A percentile compares a stretch with the other conserved stretches of the same genome.
Conservation (phyloP, 768 basidiomycete genomes). For the Daedalea quercina region DNA sequence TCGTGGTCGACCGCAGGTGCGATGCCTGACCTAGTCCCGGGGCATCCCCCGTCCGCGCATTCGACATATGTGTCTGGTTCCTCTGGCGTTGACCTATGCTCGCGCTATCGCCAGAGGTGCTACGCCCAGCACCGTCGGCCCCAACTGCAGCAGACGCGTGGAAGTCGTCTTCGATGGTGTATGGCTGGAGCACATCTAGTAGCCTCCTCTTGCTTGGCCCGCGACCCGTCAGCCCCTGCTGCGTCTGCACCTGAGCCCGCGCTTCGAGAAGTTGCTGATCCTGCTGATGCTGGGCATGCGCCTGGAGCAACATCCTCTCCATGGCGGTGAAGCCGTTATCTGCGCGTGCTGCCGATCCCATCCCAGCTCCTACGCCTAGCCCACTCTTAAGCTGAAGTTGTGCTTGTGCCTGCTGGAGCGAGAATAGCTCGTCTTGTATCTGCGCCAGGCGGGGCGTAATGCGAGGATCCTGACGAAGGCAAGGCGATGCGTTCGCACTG, state of each 20-base stretch:
- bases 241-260: slow-evolving; percentile 26
- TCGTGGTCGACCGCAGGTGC: slow-evolving; percentile 19
- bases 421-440: background rate
- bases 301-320: slow-evolving; percentile 63
- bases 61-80: slow-evolving; percentile 20
- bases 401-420: slow-evolving; percentile 2
- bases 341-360: slow-evolving; percentile 26
- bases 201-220: slow-evolving; percentile 12
- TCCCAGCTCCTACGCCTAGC: slow-evolving; percentile 3
- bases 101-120: slow-evolving; percentile 2
- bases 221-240: slow-evolving; percentile 1
- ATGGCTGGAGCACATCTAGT: slow-evolving; percentile 10
- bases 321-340: slow-evolving; percentile 59
- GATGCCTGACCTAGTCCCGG: slow-evolving; percentile 8
- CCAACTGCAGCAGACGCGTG: slow-evolving; percentile 18
- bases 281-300: slow-evolving; percentile 28
- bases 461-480: slow-evolving; percentile 3
- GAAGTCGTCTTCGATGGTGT: slow-evolving; percentile 31
- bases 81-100: slow-evolving; percentile 15
- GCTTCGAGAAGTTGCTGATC: slow-evolving; percentile 17
- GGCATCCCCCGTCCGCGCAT: slow-evolving; percentile 12
- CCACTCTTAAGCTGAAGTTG: slow-evolving; percentile 15
- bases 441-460: slow-evolving; percentile 1
- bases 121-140: background rate
- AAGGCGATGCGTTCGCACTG: background rate